Evolutionary conservation across 257 asterid genomes (phyloP), one percentile per base, ranked within the genome.

Genomic region (Plantago ovata): DNA sequence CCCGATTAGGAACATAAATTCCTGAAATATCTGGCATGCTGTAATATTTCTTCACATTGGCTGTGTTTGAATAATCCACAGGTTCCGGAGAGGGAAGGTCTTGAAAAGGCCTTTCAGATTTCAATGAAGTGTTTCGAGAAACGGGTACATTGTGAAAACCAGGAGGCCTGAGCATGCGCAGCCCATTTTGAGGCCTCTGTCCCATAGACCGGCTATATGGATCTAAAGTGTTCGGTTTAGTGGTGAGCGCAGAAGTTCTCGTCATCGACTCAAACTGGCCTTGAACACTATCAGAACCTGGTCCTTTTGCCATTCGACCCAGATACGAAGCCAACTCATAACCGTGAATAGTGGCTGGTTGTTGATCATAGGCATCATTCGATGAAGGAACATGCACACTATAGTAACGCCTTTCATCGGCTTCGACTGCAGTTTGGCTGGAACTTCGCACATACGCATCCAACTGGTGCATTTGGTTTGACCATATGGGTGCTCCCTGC

Each of bases 21-120:
- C 95, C 94, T 38, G 97, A 86, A 66, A 93, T 84, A 65, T 84
- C 91, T 8, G 99, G 99, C 82, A 84, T 69, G 75, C 97, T 93
- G 75, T 79, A 62, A 78, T 23, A 93, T 74, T 89, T 89, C 82
- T 93, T 93, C 52, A 58, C 82, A 58, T 66, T 76, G 20, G 73
- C 76, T 3, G 85, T 57, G 62, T 61, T 67, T 9, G 60, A 28
- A 52, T 63, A 70, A 64, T 79, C 89, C 69, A 68, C 64, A 16
- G 62, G 69, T 54, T 77, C 88, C 4, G 85, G 80, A 54, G 94
- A 67, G 54, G 65, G 14, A 53, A 73, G 65, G 13, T 83, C 96
- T 16, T 53, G 71, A 42, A 61, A 22, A 40, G 84, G 62, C 65
- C 84, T 77, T 51, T 79, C 89, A 16, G 84, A 56, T 69, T 77